Evolutionary conservation across 2,329 filamentous ascomycete genomes (phyloP), one percentile per base, ranked within the genome.

Genomic region (Aureobasidium lini): DNA sequence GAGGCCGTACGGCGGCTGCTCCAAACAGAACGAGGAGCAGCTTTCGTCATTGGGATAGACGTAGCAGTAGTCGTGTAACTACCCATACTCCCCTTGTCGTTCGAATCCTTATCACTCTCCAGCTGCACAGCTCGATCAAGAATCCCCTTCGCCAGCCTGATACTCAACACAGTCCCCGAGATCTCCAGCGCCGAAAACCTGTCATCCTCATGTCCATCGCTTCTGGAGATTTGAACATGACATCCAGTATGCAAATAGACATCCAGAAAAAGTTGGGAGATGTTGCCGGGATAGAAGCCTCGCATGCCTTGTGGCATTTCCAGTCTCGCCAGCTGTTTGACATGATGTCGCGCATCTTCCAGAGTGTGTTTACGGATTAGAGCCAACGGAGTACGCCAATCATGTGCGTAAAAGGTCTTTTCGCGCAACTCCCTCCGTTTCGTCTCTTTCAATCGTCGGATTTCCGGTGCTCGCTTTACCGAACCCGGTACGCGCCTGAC

Each of bases 161-260:
- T 52, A 3, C 36, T 46, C 13, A 23, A 6, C 4, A 7, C 7
- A 6, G 46, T 61, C 4, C 60, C 60, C 10, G 39, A 31, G 32
- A 61, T 18, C 3, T 48, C 36, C 23, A 61, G 31, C 1, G 52
- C 43, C 4, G n/a, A 18, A 5, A 61, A 61, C 1, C 40, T 50
- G 28, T 29, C 47, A 6, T 60, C 23, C 7, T 29, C 3, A 6
- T 34, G 39, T 1, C 16, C 32, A 13, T 54, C 42, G 11, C 18
- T 18, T 5, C 52, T 34, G 6, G 44, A 43, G 0, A 61, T 23
- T 32, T 61, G 60, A 1, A 61, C 53, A 28, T 61, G 60, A 9
- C 60, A 61, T 15, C 40, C 53, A n/a, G 52, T 61, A 7, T 50
- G 43, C 8, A 61, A 32, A 15, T 57, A 57, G 10, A 58, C 47